Base-by-base conservation (phyloP, 441 rosid species). In the Gossypium trilobum region DNA sequence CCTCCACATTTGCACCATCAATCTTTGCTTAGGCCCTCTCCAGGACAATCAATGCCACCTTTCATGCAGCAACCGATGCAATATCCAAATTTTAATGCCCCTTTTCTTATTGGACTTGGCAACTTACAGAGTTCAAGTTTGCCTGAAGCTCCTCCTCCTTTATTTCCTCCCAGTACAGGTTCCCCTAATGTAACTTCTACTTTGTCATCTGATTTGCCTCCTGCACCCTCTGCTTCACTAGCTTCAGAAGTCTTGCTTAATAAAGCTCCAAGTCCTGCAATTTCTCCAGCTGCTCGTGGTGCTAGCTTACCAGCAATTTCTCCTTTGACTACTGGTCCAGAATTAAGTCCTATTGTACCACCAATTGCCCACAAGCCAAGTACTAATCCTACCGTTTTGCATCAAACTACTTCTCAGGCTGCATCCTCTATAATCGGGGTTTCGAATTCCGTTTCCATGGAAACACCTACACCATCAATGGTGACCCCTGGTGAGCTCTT, bases 1-100 rank as follows among this genome's bases (percentile, higher is more conserved):
- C 85, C 88, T 76, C 89, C 91, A 3, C 95, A 88, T 68, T 16
- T 91, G 84, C 93, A 83, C 73, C 97, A 91, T 73, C 98, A 91
- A 77, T 75, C 97, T 78, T 75, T 87, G 79, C 89, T 90, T 77
- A 85, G 86, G 31, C 87, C 96, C 6, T 91, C 95, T 54, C 91
- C 85, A 73, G 96, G 91, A 58, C 64, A 88, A 58, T 80, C 91
- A 55, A 81, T 94, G 85, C 88, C 89, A 54, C 81, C 85, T 74
- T 68, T 92, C 36, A 78, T 91, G 84, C 95, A 80, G 80, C 95
- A 85, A 65, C 89, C 89, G 3, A 63, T 90, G 82, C 99, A 86
- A 44, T 88, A 85, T 81, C 91, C 91, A 68, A 85, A 74, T 82
- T 89, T 86, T 64, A 92, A 85, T 89, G 54, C 84, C 1, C 65